Evolutionary conservation across 768 basidiomycete species (phyloP), one percentile per base, ranked within the genome.

Genomic region (Boletus subcaerulescens): DNA sequence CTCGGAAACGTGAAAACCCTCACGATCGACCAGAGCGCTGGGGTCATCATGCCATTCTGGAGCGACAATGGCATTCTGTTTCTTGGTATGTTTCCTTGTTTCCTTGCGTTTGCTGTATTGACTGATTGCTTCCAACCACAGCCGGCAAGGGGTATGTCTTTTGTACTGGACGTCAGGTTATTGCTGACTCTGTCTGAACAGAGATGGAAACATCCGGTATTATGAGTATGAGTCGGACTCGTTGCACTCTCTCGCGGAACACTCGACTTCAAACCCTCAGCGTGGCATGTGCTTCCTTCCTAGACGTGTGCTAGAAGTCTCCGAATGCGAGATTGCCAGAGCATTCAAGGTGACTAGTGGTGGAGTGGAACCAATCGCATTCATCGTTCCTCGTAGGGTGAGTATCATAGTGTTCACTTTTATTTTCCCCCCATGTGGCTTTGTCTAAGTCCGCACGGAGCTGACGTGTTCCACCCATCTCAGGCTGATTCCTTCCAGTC

Each of bases 21-120:
- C 50, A 78, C 77, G 14, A 75, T 98, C 56, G 96, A 99, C 71
- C 93, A 95, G 70, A 87, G 87, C 38, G 85, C 94, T 48, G 96
- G 96, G 38, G 92, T 96, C 11, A 70, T 95, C 41, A 98, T 98
- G 94, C 96, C 96, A 3, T 97, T 97, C 84, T 98, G 92, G 86
- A 86, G 83, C 40, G 94, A 96, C 62, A 98, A 96, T 70, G 89
- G 91, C 61, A 89, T 97, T 50, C 74, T 94, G 41, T 92, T 93
- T 81, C 77, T 92, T 55, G 85, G 84, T 86, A 48, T 33, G 81
- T 72, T n/a, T 45, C 4, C 18, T 20, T 38, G 8, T 46, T 51
- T 46, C 24, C 13, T 1, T 9, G 52, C 29, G 42, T 52, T 45
- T 31, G 48, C 55, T 39, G 48, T 45, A 35, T 24, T 51, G 13